Conservation (phyloP, 2,329 filamentous ascomycete genomes). For the Neofusicoccum cordaticola region DNA sequence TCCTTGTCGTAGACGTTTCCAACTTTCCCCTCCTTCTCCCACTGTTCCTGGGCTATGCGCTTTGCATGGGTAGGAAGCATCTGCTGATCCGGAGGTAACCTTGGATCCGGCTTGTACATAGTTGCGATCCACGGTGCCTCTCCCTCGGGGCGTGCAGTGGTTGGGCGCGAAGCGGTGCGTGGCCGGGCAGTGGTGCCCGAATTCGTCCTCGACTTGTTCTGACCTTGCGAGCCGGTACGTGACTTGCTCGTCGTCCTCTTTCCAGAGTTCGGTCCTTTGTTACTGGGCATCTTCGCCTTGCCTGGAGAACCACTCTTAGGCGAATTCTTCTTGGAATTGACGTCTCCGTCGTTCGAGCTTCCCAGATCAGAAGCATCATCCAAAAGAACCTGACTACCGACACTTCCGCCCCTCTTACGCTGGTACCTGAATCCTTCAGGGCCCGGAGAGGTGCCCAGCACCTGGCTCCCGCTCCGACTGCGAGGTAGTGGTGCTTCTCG, state of each 20-base stretch:
- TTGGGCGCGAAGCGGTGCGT: constrained; percentile 54
- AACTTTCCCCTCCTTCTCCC: constrained; percentile 87
- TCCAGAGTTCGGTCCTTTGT: constrained; percentile 34
- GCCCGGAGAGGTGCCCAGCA: not conserved
- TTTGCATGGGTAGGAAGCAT: constrained; percentile 91
- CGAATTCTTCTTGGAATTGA: not conserved
- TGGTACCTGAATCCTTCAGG: not conserved
- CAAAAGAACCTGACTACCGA: constrained; percentile 52
- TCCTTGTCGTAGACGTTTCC: constrained; percentile 83
- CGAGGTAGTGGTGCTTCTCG: constrained; percentile 68
- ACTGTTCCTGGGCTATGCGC: constrained; percentile 87
- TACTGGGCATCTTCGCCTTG: constrained; percentile 41
- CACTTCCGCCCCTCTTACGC: constrained; percentile 68
- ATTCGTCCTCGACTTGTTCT: constrained; percentile 17
- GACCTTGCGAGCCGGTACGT: constrained; percentile 19
- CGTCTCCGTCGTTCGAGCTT: constrained; percentile 6
- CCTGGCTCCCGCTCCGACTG: constrained; percentile 51
- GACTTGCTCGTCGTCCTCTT: constrained; percentile 31
- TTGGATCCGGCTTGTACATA: constrained; percentile 93
- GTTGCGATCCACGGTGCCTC: constrained; percentile 94
- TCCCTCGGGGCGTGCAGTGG: constrained; percentile 75
- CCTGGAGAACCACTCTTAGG: constrained; percentile 28
- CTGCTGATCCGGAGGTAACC: constrained; percentile 90
- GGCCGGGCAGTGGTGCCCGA: constrained; percentile 45
- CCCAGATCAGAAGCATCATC: constrained; percentile 44